Conservation (phyloP, 495 filamentous ascomycete species). For the Aspergillus conjunctus region DNA sequence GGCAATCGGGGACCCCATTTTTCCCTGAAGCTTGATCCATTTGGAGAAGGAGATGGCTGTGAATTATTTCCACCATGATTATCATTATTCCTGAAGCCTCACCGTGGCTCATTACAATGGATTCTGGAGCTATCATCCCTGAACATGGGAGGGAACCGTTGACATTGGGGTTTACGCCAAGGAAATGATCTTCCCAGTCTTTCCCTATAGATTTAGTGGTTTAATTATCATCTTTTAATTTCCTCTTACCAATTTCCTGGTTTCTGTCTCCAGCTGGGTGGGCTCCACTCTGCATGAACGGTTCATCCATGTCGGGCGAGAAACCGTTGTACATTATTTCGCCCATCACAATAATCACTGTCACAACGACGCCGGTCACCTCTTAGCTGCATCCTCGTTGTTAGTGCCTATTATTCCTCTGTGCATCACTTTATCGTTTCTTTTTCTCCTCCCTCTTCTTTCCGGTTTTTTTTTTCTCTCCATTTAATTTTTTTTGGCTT, state of each 20-base stretch:
- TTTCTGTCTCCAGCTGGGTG: constrained; percentile 11
- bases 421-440: constrained; percentile 9
- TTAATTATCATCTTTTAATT: constrained; percentile 15
- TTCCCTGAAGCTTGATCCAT: constrained; percentile 17
- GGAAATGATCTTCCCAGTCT: constrained; percentile 19
- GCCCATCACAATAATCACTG: constrained; percentile 27
- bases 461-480: constrained; percentile 4
- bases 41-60: constrained; percentile 13
- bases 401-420: constrained; percentile 12
- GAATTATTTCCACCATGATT: constrained; percentile 19
- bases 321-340: constrained; percentile 25
- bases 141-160: constrained; percentile 1
- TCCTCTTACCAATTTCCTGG: constrained; percentile 9
- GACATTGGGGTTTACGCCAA: constrained; percentile 10
- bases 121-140: constrained; percentile 8
- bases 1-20: constrained; percentile 20
- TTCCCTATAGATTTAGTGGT: neutral
- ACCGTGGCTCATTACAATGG: constrained; percentile 14
- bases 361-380: constrained; percentile 17
- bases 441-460: constrained; percentile 2
- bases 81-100: constrained; percentile 18
- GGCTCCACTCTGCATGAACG: constrained; percentile 29
- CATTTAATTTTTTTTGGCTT: constrained; percentile 13
- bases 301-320: constrained; percentile 23
- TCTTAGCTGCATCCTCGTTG: constrained; percentile 22